Evolutionary conservation across 176 grass and related monocot species (phyloP), one percentile per base, ranked within the genome.

Genomic region (Guadua angustifolia): DNA sequence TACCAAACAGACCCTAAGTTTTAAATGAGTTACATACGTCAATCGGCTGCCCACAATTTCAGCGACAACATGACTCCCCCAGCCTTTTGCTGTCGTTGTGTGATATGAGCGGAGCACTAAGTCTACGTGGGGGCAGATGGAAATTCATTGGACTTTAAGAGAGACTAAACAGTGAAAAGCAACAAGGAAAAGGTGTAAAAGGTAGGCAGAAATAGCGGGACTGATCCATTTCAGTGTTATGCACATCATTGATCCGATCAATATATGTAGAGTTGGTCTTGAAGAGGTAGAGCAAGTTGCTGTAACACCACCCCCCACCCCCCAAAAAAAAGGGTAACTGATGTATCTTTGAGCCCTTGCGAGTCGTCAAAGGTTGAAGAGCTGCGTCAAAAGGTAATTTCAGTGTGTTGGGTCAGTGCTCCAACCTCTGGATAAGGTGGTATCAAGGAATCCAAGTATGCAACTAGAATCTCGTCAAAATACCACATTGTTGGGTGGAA

Each of bases 401-500:
- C 44, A 39, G 78, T 69, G 49, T 78, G 63, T 9, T 78, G 11
- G 51, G 16, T 57, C 16, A 51, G 60, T 76, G 70, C 78, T 75
- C 60, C 24, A 38, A 39, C 62, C 50, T 57, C 21, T 4, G 78
- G 85, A 87, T 81, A 87, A 81, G 85, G 29, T 18, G 66, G 70
- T 49, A 87, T 46, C 24, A 6, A 74, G 69, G 77, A 57, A 69
- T 81, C 78, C 32, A 21, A 24, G 69, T 38, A 81, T 81, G 69
- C 33, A 29, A 14, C 40, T 29, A 59, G 71, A 75, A 75, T 82
- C 12, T 82, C 46, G 35, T 26, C 45, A 14, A 60, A 80, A 80
- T 56, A 22, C 22, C 45, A 35, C 36, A 53, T 45, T 53, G 22
- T 7, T 38, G 72, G 72, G 50, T 56, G 50, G 72, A 56, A 74